Evolutionary conservation across 805 yeast species (phyloP), one percentile per base, ranked within the genome.

Genomic region (Sugiyamaella mastotermitis): DNA sequence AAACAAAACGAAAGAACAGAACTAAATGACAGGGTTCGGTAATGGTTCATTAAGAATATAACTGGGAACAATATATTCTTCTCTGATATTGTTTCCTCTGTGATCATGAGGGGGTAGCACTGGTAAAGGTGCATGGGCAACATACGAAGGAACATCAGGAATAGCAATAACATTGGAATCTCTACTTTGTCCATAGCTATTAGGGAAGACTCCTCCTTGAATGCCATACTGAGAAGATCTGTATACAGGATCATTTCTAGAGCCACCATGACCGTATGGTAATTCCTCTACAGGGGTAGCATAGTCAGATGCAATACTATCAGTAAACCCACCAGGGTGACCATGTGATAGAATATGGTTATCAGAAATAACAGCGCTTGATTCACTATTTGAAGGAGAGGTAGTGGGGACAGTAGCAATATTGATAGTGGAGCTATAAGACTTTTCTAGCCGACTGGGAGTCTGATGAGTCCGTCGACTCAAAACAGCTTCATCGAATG

Each of bases 1-100:
- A 27, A 27, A 27, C 30, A 27, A 15, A 27, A 6, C 15, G 18
- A 7, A 27, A 13, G 15, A 7, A 7, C 30, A n/a, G n/a, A n/a
- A 7, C 18, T 33, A 37, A n/a, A 37, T 43, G 18, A 35, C 42
- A 16, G 41, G 44, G 19, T 35, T 41, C 26, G 42, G 47, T 33
- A 37, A 17, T 21, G 41, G 44, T 23, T 32, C 41, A 14, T 32
- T 37, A 9, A 40, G 28, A 23, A 43, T 40, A 30, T 43, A 43
- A 18, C 36, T 37, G 21, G 44, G 43, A 10, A 35, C 16, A 6
- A 33, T 29, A n/a, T 29, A 29, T 9, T 38, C 46, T 8, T 41
- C 42, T n/a, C n/a, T n/a, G n/a, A n/a, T n/a, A n/a, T n/a, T n/a
- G 17, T 39, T 36, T n/a, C 23, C 37, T 7, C 17, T 11, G 10